These are phyloP conservation scores for Elsinoe perseae DNA, from an alignment of 2,329 filamentous ascomycete species.

Conservation along the genomic window DNA sequence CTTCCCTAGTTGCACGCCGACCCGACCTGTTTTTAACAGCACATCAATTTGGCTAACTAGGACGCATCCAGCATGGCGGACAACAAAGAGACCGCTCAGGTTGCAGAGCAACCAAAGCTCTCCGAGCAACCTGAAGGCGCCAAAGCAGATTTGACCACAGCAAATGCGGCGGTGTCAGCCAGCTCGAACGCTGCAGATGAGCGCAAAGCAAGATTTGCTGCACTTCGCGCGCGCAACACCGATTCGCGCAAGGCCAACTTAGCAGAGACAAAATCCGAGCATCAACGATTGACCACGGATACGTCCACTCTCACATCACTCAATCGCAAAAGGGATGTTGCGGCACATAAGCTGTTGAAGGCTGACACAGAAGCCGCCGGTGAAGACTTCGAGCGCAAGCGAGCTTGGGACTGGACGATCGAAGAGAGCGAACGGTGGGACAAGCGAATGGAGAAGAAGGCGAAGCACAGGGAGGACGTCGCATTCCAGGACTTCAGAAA, in stretches of 20 bases:
- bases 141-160: not conserved
- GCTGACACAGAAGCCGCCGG: slow-evolving; percentile 77
- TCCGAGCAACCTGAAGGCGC: not conserved
- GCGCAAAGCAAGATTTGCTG: slow-evolving; percentile 74
- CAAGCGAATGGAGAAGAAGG: slow-evolving; percentile 78
- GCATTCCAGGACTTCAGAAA: slow-evolving; percentile 83
- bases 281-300: slow-evolving; percentile 69
- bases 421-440: slow-evolving; percentile 96
- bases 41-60: too few species aligned
- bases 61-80: not conserved
- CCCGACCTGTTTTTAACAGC: too few species aligned
- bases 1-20: too few species aligned
- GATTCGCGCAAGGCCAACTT: slow-evolving; percentile 61
- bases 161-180: not conserved
- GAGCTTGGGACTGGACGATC: slow-evolving; percentile 96
- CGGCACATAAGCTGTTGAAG: slow-evolving; percentile 87
- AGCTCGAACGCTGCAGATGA: slow-evolving; percentile 44
- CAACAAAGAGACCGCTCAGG: not conserved
- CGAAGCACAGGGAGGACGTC: slow-evolving; percentile 70
- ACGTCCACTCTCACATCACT: slow-evolving; percentile 68
- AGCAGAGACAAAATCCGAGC: slow-evolving; percentile 75
- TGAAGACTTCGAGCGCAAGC: slow-evolving; percentile 93
- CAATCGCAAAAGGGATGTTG: slow-evolving; percentile 78
- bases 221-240: slow-evolving; percentile 63
- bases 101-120: not conserved